Conservation (phyloP, 2,329 filamentous ascomycete species). For the Fusarium succisae region DNA sequence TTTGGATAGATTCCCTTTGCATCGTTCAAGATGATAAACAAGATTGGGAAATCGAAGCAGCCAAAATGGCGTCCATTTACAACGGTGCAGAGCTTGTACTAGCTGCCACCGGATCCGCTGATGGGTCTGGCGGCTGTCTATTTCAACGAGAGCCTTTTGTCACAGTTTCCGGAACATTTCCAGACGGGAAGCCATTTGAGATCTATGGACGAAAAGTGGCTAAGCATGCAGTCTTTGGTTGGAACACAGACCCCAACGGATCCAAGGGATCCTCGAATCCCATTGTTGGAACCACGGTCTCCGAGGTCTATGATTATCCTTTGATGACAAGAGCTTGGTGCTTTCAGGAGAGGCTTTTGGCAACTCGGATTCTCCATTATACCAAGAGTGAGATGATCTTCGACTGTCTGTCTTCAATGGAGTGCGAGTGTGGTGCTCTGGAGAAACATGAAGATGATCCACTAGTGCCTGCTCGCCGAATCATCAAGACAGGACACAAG, state of each 20-base stretch:
- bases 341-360: slow-evolving; percentile 44
- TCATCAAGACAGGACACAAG: slow-evolving; percentile 38
- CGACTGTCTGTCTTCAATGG: slow-evolving; percentile 35
- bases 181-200: slow-evolving; percentile 16
- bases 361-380: slow-evolving; percentile 43
- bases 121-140: slow-evolving; percentile 35
- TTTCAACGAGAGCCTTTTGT: slow-evolving; percentile 20
- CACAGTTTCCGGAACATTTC: slow-evolving; percentile 13
- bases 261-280: slow-evolving; percentile 17
- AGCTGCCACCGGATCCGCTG: slow-evolving; percentile 34
- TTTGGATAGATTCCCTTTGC: slow-evolving; percentile 44
- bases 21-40: slow-evolving; percentile 40
- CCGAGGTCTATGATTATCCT: slow-evolving; percentile 20
- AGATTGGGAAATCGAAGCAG: slow-evolving; percentile 42
- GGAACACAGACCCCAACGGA: background rate
- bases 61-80: slow-evolving; percentile 44
- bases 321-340: slow-evolving; percentile 43
- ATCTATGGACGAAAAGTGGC: slow-evolving; percentile 23
- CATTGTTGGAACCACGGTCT: background rate
- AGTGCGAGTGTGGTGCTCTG: slow-evolving; percentile 41
- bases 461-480: slow-evolving; percentile 25
- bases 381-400: slow-evolving; percentile 40
- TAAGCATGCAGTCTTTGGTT: slow-evolving; percentile 26
- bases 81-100: slow-evolving; percentile 37
- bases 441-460: slow-evolving; percentile 25